Conservation (phyloP, 176 grass and related monocot genomes). For the Pontederia crassipes region DNA sequence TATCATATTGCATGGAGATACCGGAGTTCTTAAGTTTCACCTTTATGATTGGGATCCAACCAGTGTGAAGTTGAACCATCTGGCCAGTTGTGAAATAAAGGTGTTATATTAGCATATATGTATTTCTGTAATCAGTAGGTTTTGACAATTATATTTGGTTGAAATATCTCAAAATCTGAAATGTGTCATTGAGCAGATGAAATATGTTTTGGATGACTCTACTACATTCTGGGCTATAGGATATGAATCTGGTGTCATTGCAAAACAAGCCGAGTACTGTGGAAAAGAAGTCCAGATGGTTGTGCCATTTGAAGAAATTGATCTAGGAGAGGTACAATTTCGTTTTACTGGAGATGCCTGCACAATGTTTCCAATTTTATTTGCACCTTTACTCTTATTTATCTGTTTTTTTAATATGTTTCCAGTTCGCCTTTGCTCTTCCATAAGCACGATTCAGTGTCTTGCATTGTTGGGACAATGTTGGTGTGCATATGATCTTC, state of each 20-base stretch:
- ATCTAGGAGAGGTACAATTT: conserved; percentile 49
- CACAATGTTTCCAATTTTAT: not conserved
- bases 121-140: not conserved
- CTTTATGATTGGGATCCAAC: conserved; percentile 75
- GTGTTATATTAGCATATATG: conserved; percentile 18
- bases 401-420: no score
- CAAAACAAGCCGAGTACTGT: conserved; percentile 59
- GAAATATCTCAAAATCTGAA: conserved; percentile 15
- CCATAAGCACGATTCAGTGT: no score
- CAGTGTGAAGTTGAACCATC: conserved; percentile 67
- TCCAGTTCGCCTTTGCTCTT: no score
- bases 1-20: conserved; percentile 85
- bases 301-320: conserved; percentile 71
- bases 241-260: conserved; percentile 58
- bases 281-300: conserved; percentile 87
- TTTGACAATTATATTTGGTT: conserved; percentile 1
- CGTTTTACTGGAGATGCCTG: not conserved
- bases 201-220: conserved; percentile 81
- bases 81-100: conserved; percentile 92
- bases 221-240: conserved; percentile 92
- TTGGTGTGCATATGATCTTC: no score
- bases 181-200: conserved; percentile 51
- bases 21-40: conserved; percentile 73
- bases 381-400: not conserved
- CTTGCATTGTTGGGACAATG: no score